Conservation (phyloP, 345 rosid species). For the Pugionium cornutum region DNA sequence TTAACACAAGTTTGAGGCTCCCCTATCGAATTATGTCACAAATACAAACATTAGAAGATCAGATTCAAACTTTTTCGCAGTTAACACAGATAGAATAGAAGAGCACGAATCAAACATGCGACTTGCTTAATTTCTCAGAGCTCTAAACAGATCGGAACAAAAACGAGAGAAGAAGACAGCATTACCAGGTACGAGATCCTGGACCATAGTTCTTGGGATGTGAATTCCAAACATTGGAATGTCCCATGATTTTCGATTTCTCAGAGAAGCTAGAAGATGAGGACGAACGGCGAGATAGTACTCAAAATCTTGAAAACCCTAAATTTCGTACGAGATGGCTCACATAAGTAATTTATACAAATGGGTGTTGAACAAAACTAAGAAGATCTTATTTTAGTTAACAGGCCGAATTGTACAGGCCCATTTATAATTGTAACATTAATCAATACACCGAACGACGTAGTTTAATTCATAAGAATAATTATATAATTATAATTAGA, state of each 20-base stretch:
- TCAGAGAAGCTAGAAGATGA: not conserved
- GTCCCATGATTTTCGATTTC: constrained; percentile 24
- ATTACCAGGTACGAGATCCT: constrained; percentile 44
- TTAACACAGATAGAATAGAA: too few species aligned
- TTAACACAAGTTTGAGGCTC: too few species aligned
- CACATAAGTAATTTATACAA: not conserved
- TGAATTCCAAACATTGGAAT: constrained; percentile 28
- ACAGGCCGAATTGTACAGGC: not conserved
- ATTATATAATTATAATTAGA: too few species aligned
- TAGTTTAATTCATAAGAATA: not conserved
- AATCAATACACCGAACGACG: constrained; percentile 41
- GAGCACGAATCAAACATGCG: not conserved
- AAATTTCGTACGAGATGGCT: not conserved
- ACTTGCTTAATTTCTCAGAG: not conserved
- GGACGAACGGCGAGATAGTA: constrained; percentile 6
- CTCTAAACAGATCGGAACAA: not conserved
- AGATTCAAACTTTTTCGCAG: too few species aligned
- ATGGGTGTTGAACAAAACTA: not conserved
- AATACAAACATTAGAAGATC: not conserved
- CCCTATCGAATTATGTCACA: not conserved
- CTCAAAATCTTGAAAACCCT: constrained; percentile 1
- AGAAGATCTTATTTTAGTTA: not conserved
- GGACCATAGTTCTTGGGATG: constrained; percentile 44
- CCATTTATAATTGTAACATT: constrained; percentile 4
- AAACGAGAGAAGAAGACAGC: not conserved